phyloP scores from a whole-genome alignment of 495 filamentous ascomycete species.

The Penicillium goetzii region DNA sequence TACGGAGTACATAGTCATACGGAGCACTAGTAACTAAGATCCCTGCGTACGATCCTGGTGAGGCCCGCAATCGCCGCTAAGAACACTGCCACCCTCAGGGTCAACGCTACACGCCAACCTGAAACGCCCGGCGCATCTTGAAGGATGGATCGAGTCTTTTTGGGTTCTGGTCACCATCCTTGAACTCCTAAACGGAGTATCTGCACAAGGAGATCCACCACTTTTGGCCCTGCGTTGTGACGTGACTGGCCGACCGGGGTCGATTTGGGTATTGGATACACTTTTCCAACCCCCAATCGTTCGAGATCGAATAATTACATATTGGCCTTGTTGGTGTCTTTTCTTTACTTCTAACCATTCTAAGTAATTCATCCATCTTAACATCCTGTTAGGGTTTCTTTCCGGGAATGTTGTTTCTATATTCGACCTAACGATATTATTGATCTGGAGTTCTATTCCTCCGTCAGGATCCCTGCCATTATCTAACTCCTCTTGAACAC shows the following conservation, averaged over 20 bases:
- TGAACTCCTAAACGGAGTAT: background rate
- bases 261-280: background rate
- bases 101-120: constrained; percentile 38
- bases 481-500: background rate
- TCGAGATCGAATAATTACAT: constrained; percentile 13
- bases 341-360: constrained; percentile 10
- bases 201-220: background rate
- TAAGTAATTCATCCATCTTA: background rate
- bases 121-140: constrained; percentile 37
- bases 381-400: background rate
- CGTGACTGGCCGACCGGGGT: background rate
- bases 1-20: background rate
- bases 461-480: background rate
- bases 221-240: background rate
- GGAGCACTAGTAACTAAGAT: constrained; percentile 22
- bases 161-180: background rate
- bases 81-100: constrained; percentile 45
- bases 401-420: background rate
- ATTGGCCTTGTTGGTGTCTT: background rate
- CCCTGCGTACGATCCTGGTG: constrained; percentile 45
- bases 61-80: constrained; percentile 31
- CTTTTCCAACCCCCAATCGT: constrained; percentile 17
- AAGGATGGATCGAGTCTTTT: constrained; percentile 16
- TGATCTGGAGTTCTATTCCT: background rate
- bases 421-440: background rate